phyloP scores from a whole-genome alignment of 2,329 filamentous ascomycete species.

The Pseudogymnoascus pannorum region DNA sequence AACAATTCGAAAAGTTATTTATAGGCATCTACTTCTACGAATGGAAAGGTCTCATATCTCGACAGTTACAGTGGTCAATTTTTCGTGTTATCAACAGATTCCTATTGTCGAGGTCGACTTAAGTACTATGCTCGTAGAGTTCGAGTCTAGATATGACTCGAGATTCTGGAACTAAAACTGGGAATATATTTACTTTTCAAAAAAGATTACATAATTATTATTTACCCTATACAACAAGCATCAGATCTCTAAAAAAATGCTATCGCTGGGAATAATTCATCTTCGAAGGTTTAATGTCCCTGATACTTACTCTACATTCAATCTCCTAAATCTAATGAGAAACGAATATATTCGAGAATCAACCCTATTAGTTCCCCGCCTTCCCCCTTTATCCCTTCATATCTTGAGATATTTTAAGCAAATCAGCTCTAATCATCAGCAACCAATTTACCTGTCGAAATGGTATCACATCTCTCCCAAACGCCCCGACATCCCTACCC shows the following conservation, averaged over 20 bases:
- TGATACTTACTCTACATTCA: background rate
- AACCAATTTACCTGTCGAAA: background rate
- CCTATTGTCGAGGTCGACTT: background rate
- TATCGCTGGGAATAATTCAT: background rate
- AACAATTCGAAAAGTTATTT: background rate
- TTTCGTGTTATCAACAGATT: background rate
- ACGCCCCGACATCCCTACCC: constrained; percentile 1
- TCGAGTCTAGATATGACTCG: background rate
- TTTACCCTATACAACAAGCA: background rate
- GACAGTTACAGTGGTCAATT: too few relatives aligned
- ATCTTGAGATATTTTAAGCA: background rate
- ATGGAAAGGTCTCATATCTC: too few relatives aligned
- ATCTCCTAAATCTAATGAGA: background rate
- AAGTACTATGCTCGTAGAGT: too few relatives aligned
- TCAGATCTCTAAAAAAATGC: background rate
- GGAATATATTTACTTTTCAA: background rate
- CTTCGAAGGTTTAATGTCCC: background rate
- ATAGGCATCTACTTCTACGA: too few relatives aligned
- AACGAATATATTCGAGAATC: background rate
- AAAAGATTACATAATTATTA: background rate
- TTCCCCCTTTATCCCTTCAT: background rate
- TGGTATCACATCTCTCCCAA: constrained; percentile 7
- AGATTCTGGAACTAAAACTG: background rate
- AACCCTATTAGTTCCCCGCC: background rate
- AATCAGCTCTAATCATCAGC: background rate